These are phyloP conservation scores for Auriscalpium vulgare DNA, from an alignment of 768 basidiomycete species.

Conservation along the genomic window DNA sequence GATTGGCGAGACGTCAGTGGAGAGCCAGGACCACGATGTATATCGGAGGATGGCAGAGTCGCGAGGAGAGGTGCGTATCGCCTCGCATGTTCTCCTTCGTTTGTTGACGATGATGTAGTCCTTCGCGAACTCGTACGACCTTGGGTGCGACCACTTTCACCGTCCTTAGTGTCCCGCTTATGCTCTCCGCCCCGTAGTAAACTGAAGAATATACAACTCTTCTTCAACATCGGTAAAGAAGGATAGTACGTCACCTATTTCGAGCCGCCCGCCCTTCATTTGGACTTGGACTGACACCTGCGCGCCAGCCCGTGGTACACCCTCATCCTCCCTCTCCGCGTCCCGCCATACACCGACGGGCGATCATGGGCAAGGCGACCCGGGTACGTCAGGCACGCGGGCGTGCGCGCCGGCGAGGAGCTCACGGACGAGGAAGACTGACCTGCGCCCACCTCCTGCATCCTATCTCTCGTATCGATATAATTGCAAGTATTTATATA, in stretches of 20 bases:
- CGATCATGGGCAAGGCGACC: constrained; percentile 65
- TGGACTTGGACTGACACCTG: background rate
- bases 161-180: background rate
- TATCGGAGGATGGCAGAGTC: constrained; percentile 63
- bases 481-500: background rate
- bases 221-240: constrained; percentile 77
- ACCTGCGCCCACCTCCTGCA: background rate
- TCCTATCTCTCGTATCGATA: background rate
- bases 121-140: constrained; percentile 88
- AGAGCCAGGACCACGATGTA: constrained; percentile 78
- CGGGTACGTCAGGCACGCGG: constrained; percentile 54
- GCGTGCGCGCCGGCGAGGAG: constrained; percentile 71
- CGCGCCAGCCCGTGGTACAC: constrained; percentile 59
- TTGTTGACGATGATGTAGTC: constrained; percentile 29
- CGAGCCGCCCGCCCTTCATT: background rate
- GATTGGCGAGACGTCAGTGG: constrained; percentile 81
- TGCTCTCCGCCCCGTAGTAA: constrained; percentile 26
- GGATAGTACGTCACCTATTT: constrained; percentile 61
- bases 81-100: background rate
- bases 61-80: constrained; percentile 53
- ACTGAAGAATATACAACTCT: constrained; percentile 64
- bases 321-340: constrained; percentile 73
- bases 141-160: constrained; percentile 47
- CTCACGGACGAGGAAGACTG: constrained; percentile 68
- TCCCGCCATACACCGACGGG: constrained; percentile 81